These are phyloP conservation scores for Eutrema salsugineum DNA, from an alignment of 441 rosid species.

Conservation along the genomic window DNA sequence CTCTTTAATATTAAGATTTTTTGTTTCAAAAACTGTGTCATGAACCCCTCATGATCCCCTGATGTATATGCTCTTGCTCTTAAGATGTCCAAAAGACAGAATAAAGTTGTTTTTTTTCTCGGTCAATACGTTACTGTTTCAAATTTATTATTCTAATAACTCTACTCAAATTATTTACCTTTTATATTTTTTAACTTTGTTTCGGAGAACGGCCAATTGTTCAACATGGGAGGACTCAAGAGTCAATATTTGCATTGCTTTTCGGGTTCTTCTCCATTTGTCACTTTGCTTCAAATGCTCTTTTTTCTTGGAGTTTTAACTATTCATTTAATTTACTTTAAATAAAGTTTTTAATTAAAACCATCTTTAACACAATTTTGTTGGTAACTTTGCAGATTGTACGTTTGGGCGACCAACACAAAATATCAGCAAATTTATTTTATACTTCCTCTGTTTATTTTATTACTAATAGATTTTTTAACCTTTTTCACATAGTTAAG, in stretches of 20 bases:
- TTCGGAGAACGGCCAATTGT: slow-evolving; percentile 14
- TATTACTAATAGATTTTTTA: too few species aligned
- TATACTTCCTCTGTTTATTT: too few species aligned
- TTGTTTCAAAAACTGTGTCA: too few species aligned
- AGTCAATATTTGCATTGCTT: slow-evolving; percentile 27
- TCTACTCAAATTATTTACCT: background rate
- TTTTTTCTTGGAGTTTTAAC: slow-evolving; percentile 6
- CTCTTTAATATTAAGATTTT: too few species aligned
- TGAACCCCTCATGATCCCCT: too few species aligned
- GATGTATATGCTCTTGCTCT: too few species aligned
- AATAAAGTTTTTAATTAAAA: background rate
- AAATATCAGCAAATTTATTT: background rate
- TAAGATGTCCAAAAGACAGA: slow-evolving; percentile 16
- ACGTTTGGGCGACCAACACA: background rate
- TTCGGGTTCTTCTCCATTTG: slow-evolving; percentile 17
- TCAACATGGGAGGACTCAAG: slow-evolving; percentile 15
- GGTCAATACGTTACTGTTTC: slow-evolving; percentile 11
- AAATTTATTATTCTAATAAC: background rate
- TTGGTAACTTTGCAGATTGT: background rate
- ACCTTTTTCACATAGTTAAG: too few species aligned
- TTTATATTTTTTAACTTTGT: background rate
- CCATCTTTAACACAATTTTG: too few species aligned
- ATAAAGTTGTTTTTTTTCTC: background rate
- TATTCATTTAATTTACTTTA: background rate
- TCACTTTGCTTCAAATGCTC: slow-evolving; percentile 28